Base-by-base conservation (phyloP, 2,329 filamentous ascomycete genomes). In the Aspergillus ustus region DNA sequence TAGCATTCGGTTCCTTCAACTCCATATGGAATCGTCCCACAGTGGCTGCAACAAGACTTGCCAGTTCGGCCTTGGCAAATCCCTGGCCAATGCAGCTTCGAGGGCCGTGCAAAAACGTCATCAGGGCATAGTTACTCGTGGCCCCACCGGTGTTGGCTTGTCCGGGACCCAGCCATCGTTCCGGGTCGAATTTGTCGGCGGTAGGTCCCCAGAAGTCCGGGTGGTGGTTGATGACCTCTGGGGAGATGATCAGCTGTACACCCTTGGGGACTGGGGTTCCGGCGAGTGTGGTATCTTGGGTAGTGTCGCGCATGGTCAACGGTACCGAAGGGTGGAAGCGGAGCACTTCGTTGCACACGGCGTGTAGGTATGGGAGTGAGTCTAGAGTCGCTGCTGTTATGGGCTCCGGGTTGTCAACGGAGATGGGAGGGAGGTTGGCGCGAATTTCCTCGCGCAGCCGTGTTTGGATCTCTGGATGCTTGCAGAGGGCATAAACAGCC, bases 101-200 rank as follows among this genome's bases (percentile, higher is more conserved):
- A 2, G 93, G 92, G 0, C 93, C 93, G 73, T 96, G 92, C 61
- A 97, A 75, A 77, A 97, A 97, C 0, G 91, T 94, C 77, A 94
- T 73, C 69, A 90, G 89, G 0, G 89, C 85, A 73, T 90, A 96
- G 75, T 94, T 95, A 67, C 84, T 91, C 17, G 83, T 81, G 1
- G 91, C 89, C 8, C 91, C 91, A 7, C 92, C 92, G 46, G 85
- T 88, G 59, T 88, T 88, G 4, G 81, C 81, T 29, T 69, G 70
- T 0, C 76, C 79, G 0, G 74, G 71, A 7, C 79, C 83, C 71
- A 89, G 80, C 89, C 91, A 93, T 19, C 91, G 83, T 20, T 93
- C 92, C 0, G 93, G 93, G 58, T 91, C 86, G 82, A 97, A 97
- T 51, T 85, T 80, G 31, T 79, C 77, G 0, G 92, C 92, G 67